Conservation (phyloP, 176 grass and related monocot species). For the Triticum monococcum region DNA sequence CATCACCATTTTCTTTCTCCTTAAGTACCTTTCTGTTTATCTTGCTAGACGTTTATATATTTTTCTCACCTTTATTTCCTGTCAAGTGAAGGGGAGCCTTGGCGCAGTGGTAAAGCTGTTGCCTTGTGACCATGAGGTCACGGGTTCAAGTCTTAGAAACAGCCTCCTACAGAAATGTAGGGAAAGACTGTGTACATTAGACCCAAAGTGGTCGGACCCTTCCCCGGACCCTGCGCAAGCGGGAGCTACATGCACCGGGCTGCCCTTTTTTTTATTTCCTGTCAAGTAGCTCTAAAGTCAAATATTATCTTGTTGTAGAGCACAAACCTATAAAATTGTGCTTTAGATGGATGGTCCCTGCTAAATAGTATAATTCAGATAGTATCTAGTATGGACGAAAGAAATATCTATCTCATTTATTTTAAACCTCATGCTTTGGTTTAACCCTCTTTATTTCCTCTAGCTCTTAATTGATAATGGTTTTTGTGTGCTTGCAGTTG, state of each 20-base stretch:
- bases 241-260: too few species aligned
- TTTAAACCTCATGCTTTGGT: not conserved
- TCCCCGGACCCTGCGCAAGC: too few species aligned
- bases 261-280: not conserved
- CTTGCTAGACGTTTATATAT: not conserved
- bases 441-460: constrained; percentile 17
- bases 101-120: too few species aligned
- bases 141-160: too few species aligned
- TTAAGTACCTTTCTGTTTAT: constrained; percentile 14
- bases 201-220: too few species aligned
- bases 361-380: constrained; percentile 19
- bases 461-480: not conserved
- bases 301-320: not conserved
- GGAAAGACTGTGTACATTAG: too few species aligned
- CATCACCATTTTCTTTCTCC: constrained; percentile 29
- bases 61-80: constrained; percentile 4
- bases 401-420: not conserved
- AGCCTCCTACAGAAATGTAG: too few species aligned
- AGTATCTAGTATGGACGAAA: constrained; percentile 21
- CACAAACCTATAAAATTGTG: constrained; percentile 2
- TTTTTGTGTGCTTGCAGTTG: constrained; percentile 58
- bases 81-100: not conserved
- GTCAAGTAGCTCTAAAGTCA: not conserved
- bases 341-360: constrained; percentile 3
- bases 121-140: too few species aligned